These are phyloP conservation scores for Gastrolobium bilobum DNA, from an alignment of 306 rosid species.

Conservation along the genomic window DNA sequence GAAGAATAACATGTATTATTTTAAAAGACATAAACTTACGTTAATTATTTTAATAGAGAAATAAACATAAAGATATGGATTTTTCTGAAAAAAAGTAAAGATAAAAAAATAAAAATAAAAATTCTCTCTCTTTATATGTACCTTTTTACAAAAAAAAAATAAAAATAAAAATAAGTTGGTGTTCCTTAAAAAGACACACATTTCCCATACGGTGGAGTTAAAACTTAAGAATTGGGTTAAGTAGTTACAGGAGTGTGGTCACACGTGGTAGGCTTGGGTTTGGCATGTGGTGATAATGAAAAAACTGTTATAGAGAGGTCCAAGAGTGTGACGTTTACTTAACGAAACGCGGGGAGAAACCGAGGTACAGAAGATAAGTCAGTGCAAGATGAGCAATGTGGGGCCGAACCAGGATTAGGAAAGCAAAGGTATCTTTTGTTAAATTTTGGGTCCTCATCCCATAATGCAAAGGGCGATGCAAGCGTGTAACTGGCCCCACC, in stretches of 20 bases:
- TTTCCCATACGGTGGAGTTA: not conserved
- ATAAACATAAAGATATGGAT: too few species aligned
- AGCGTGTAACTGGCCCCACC: conserved; percentile 54
- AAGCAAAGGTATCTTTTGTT: conserved; percentile 42
- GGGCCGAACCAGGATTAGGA: not conserved
- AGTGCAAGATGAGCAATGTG: conserved; percentile 38
- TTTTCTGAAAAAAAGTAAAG: too few species aligned
- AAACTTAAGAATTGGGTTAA: not conserved
- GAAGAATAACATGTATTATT: too few species aligned
- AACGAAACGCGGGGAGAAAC: conserved; percentile 44
- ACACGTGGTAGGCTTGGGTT: conserved; percentile 42
- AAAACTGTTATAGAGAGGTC: conserved; percentile 15
- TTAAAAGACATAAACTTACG: too few species aligned
- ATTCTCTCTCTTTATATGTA: too few species aligned
- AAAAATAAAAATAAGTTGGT: too few species aligned
- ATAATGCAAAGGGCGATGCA: conserved; percentile 49
- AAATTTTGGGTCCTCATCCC: conserved; percentile 38
- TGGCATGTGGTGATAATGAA: conserved; percentile 44
- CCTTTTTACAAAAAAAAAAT: too few species aligned
- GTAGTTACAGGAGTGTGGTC: not conserved
- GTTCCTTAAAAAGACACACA: too few species aligned
- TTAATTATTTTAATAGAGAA: too few species aligned
- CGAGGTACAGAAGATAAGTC: not conserved
- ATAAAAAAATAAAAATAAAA: too few species aligned
- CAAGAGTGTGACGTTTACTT: conserved; percentile 53